Evolutionary conservation across 2,329 filamentous ascomycete genomes (phyloP), one percentile per base, ranked within the genome.

Genomic region (Fusarium caatingaense): DNA sequence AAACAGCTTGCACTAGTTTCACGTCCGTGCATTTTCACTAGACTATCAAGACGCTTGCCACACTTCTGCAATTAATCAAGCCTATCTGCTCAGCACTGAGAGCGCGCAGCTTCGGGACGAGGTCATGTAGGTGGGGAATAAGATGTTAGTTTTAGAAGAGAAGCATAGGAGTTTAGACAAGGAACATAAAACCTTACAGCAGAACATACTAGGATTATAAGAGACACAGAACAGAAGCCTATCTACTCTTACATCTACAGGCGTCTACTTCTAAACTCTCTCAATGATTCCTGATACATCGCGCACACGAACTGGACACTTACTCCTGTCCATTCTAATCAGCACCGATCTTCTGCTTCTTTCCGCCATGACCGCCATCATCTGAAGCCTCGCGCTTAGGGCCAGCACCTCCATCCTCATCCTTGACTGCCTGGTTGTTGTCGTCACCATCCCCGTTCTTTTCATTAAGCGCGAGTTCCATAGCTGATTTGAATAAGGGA

Each of bases 181-280:
- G 27, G 12, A 28, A 12, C 27, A 28, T 28, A 12, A 28, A 28
- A 11, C 9, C 27, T 11, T 27, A 27, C 9, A 27, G 27, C 25
- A 27, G 10, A 10, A 27, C 25, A 27, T 27, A 10, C 25, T 27
- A 27, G 25, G 25, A 27, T 27, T 27, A 27, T 27, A 5, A 7
- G 28, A 30, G 12, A 13, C 28, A 30, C 28, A 30, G 28, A 30
- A 30, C 1, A 13, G 28, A 30, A 30, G 32, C 32, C 32, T 18
- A 18, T 2, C 16, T 18, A 5, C 5, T 1, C 3, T 11, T 12
- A 1, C 34, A 37, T 37, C 34, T 11, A n/a, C 18, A 7, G 2
- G 34, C 18, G 1, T 37, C 34, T 37, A 4, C 34, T n/a, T n/a
- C 34, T 4, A 2, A 37, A 2, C 5, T 37, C 1, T 0, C 18